These are phyloP conservation scores for Comarum palustre DNA, from an alignment of 306 rosid species.

Conservation along the genomic window DNA sequence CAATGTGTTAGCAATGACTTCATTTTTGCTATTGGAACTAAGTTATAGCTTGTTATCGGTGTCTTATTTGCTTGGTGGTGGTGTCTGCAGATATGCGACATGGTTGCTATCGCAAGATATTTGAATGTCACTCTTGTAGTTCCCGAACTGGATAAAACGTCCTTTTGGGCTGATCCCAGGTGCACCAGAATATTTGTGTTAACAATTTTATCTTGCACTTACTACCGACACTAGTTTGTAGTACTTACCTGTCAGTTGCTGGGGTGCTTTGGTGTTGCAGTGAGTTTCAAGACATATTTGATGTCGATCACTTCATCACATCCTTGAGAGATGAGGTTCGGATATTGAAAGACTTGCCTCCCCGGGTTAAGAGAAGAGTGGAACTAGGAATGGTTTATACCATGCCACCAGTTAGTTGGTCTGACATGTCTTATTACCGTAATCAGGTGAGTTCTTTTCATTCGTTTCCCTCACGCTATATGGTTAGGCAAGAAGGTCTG, in stretches of 20 bases:
- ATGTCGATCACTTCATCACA: slow-evolving; percentile 85
- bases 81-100: slow-evolving; percentile 79
- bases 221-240: background rate
- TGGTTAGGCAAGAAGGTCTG: background rate
- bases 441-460: slow-evolving; percentile 55
- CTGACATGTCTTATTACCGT: slow-evolving; percentile 83
- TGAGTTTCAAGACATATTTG: slow-evolving; percentile 92
- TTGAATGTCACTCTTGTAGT: slow-evolving; percentile 90
- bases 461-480: slow-evolving; percentile 4
- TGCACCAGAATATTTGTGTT: slow-evolving; percentile 24
- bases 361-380: slow-evolving; percentile 76
- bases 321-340: slow-evolving; percentile 97
- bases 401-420: slow-evolving; percentile 99
- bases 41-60: background rate
- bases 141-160: slow-evolving; percentile 84
- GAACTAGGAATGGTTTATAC: slow-evolving; percentile 62
- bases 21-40: background rate
- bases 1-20: background rate
- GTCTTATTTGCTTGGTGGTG: slow-evolving; percentile 4
- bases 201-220: slow-evolving; percentile 11
- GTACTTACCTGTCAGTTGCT: slow-evolving; percentile 17
- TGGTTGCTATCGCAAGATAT: slow-evolving; percentile 92
- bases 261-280: slow-evolving; percentile 39
- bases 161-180: slow-evolving; percentile 99
- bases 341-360: slow-evolving; percentile 89